A percentile compares a stretch with the other conserved stretches of the same genome.
These are phyloP conservation scores for Vitis hybrid DNA, from an alignment of 177 flowering plant genomes.

Conservation along the genomic window DNA sequence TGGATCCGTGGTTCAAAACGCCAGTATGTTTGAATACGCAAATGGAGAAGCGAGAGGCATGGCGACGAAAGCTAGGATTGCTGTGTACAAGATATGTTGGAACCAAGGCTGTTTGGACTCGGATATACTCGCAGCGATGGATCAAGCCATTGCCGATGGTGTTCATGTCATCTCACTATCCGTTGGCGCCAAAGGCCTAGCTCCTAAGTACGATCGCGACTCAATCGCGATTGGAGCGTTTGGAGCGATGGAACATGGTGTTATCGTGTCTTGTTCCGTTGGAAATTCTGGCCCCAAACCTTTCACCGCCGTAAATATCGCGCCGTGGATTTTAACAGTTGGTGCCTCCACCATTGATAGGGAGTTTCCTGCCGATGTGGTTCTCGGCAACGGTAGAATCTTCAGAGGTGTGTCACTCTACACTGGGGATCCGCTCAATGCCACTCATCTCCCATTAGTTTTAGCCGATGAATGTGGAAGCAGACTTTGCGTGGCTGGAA, in stretches of 20 bases:
- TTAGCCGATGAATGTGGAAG: slow-evolving; percentile 58
- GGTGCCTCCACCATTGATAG: slow-evolving; percentile 81
- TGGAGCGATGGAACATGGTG: slow-evolving; percentile 52
- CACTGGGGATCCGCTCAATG: slow-evolving; percentile 43
- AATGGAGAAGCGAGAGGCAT: slow-evolving; percentile 84
- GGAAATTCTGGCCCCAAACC: slow-evolving; percentile 71
- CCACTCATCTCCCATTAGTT: slow-evolving; percentile 39
- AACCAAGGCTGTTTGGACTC: slow-evolving; percentile 59
- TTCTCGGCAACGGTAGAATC: slow-evolving; percentile 58
- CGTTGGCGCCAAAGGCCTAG: slow-evolving; percentile 55
- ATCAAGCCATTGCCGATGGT: slow-evolving; percentile 62
- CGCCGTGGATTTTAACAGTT: slow-evolving; percentile 82
- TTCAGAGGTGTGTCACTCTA: slow-evolving; percentile 66
- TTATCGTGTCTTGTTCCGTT: slow-evolving; percentile 73
- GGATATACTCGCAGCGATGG: slow-evolving; percentile 80
- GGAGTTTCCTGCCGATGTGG: slow-evolving; percentile 68
- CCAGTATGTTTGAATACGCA: slow-evolving; percentile 59
- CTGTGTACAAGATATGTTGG: slow-evolving; percentile 86
- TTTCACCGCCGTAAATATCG: slow-evolving; percentile 59
- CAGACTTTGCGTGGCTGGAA: slow-evolving; percentile 46
- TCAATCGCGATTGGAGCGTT: slow-evolving; percentile 76
- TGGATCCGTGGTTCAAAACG: slow-evolving; percentile 55
- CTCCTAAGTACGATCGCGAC: slow-evolving; percentile 51
- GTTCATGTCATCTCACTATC: slow-evolving; percentile 74
- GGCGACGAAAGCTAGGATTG: slow-evolving; percentile 76